These are phyloP conservation scores for Zymoseptoria brevis DNA, from an alignment of 2,329 filamentous ascomycete species.

Conservation along the genomic window DNA sequence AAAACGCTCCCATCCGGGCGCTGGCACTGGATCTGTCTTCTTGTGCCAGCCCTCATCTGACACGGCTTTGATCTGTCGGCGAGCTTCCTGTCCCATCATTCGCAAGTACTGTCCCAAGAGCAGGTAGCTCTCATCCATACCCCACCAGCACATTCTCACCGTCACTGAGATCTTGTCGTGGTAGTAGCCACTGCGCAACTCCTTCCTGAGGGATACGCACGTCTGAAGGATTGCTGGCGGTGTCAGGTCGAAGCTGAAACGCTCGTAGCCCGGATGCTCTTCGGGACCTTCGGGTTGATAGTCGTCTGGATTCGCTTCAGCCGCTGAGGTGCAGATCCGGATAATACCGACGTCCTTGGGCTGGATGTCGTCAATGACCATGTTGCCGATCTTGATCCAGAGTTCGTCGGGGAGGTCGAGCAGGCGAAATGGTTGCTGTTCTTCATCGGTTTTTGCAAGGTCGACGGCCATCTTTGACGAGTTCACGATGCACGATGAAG, in stretches of 20 bases:
- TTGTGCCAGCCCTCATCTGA: neutral
- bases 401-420: neutral
- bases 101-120: neutral
- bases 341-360: neutral
- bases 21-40: neutral
- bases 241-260: neutral
- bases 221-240: neutral
- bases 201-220: neutral
- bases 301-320: neutral
- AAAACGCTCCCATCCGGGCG: neutral
- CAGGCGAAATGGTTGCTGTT: neutral
- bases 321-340: neutral
- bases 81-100: neutral
- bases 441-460: too few species aligned
- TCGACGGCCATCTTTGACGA: too few species aligned
- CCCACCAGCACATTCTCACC: neutral
- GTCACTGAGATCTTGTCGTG: neutral
- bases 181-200: neutral
- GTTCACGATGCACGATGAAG: too few species aligned
- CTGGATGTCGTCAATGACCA: neutral
- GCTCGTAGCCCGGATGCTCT: neutral
- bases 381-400: slow-evolving; percentile 1
- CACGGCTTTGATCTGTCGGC: neutral
- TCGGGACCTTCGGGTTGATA: neutral
- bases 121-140: neutral